Evolutionary conservation across 371 early-diverging fungal genomes (phyloP).

Genomic region (Haplosporangium sp.): DNA sequence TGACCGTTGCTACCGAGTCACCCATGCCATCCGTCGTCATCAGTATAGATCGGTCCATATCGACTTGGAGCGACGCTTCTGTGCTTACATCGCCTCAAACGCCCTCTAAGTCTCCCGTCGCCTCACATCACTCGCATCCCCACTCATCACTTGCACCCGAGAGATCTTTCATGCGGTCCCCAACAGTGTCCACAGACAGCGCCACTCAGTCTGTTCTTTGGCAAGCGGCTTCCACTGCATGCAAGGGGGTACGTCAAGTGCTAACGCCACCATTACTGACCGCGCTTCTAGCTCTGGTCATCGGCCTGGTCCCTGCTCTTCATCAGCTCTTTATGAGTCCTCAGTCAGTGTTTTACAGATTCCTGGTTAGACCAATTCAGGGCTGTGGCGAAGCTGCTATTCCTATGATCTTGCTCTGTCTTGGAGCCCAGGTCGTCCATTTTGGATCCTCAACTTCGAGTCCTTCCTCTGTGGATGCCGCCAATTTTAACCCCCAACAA

Average conservation of each 20-base stretch:
- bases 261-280: conserved; percentile 77
- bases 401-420: conserved; percentile 74
- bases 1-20: conserved; percentile 17
- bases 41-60: conserved; percentile 29
- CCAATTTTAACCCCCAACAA: neutral
- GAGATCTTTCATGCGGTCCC: conserved; percentile 1
- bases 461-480: neutral
- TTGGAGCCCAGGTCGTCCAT: conserved; percentile 73
- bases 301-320: conserved; percentile 60
- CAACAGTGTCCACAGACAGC: conserved; percentile 21
- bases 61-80: conserved; percentile 16
- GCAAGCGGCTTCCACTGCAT: conserved; percentile 24
- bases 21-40: conserved; percentile 36
- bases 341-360: conserved; percentile 62
- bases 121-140: conserved; percentile 12
- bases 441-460: conserved; percentile 29
- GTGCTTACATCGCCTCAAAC: conserved; percentile 6
- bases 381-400: conserved; percentile 75
- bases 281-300: conserved; percentile 64
- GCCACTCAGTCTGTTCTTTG: conserved; percentile 18
- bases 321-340: conserved; percentile 59
- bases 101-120: neutral
- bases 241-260: conserved; percentile 46
- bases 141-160: conserved; percentile 1
- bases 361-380: conserved; percentile 72